These are phyloP conservation scores for Cenchrus fungigraminus DNA, from an alignment of 176 grass and related monocot genomes.

Conservation along the genomic window DNA sequence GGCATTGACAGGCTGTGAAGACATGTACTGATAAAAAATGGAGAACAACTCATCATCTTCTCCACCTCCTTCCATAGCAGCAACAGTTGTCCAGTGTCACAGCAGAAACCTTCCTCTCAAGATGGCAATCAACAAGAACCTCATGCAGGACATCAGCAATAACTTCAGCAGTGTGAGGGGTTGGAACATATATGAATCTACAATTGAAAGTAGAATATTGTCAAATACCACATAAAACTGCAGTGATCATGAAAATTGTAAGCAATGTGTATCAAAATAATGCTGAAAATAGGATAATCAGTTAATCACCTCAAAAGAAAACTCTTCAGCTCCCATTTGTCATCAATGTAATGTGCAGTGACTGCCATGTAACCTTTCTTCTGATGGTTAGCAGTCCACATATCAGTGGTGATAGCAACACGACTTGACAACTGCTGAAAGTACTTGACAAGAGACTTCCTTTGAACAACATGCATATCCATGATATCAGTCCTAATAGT, in stretches of 20 bases:
- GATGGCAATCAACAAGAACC: too few species aligned
- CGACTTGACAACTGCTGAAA: background rate
- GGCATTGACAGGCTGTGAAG: background rate
- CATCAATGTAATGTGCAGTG: background rate
- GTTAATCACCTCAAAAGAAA: background rate
- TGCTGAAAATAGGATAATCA: background rate
- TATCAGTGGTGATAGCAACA: background rate
- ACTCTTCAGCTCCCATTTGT: too few species aligned
- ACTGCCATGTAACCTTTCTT: background rate
- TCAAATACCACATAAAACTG: too few species aligned
- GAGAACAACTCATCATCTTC: constrained; percentile 1
- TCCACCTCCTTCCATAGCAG: too few species aligned
- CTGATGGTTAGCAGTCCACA: background rate
- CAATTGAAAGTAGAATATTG: background rate
- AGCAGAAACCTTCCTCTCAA: too few species aligned
- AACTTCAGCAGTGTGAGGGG: background rate
- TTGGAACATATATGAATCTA: background rate
- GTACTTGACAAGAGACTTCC: background rate
- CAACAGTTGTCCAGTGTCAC: too few species aligned
- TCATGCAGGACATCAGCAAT: too few species aligned
- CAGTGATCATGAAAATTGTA: too few species aligned
- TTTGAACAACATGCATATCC: background rate
- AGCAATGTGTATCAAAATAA: background rate
- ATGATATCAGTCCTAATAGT: background rate
- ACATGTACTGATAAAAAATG: constrained; percentile 9